Evolutionary conservation across 805 yeast species (phyloP), one percentile per base, ranked within the genome.

Genomic region (Saturnispora halmiae): DNA sequence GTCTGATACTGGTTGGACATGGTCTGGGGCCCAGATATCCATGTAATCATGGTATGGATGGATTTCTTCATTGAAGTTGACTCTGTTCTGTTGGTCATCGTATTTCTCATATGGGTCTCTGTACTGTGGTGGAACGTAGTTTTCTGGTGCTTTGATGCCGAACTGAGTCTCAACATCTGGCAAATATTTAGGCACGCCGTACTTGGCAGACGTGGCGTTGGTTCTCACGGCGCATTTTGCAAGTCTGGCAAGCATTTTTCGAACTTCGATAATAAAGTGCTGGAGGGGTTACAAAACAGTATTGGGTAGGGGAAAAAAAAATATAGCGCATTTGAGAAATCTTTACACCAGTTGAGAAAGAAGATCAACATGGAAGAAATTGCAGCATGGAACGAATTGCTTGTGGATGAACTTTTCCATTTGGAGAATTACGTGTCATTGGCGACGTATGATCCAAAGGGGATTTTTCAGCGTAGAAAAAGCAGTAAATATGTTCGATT

Each of bases 1-100:
- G 60, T 82, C 80, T 30, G 72, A 64, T 26, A 77, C 81, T 29
- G 66, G 59, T 51, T 77, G 76, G 58, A 68, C 75, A 54, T 77
- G 72, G 54, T 84, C 94, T 10, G 94, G 92, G 7, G 94, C 74
- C 94, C 94, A 84, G 69, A 82, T 71, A 59, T 84, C 88, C 54
- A 78, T 68, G 59, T 74, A 64, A 55, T 84, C 95, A 50, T 79
- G 82, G 52, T 78, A 75, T 41, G 77, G 75, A 57, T 77, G 78
- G 48, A 83, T 59, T 22, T 86, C 83, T 47, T 84, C 87, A 48
- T 75, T 72, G 49, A 73, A 67, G 66, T 84, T 83, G 63, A 94
- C 77, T 65, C 90, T 74, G 59, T 79, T 74, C 62, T 83, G 94
- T 51, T 67, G 82, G 58, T 83, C 90, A 58, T 83, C 92, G 61